Percentiles rank a stretch among this genome's conserved stretches.
These are phyloP conservation scores for Cyberlindnera petersonii DNA, from an alignment of 805 yeast genomes.

Conservation along the genomic window DNA sequence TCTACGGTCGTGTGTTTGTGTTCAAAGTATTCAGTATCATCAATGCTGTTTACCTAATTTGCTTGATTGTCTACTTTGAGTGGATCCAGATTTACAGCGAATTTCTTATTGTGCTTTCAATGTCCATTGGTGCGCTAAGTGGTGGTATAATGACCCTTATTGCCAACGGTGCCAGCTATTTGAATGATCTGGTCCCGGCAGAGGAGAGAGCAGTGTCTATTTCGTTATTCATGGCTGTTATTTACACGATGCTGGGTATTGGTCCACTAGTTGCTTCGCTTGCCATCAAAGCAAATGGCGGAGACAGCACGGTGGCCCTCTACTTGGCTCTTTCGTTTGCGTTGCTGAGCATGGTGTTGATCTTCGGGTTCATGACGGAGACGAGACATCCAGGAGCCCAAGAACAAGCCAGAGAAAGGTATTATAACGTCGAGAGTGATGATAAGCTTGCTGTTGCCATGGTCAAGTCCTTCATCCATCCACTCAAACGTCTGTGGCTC, in stretches of 20 bases:
- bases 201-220: conserved; percentile 19
- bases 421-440: not conserved
- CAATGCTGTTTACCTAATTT: conserved; percentile 12
- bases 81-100: conserved; percentile 6
- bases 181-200: conserved; percentile 19
- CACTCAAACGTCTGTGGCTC: conserved; percentile 22
- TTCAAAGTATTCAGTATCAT: conserved; percentile 18
- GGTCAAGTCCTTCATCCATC: conserved; percentile 12
- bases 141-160: conserved; percentile 27
- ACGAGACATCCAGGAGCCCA: conserved; percentile 23
- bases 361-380: conserved; percentile 11
- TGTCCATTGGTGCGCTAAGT: conserved; percentile 17
- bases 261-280: conserved; percentile 26
- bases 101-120: conserved; percentile 8
- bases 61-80: conserved; percentile 17
- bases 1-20: conserved; percentile 23
- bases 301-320: conserved; percentile 6
- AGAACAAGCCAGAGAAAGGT: conserved; percentile 12
- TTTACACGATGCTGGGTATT: conserved; percentile 21
- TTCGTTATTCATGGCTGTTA: conserved; percentile 22
- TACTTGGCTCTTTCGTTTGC: conserved; percentile 12
- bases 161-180: conserved; percentile 25
- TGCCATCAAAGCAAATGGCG: conserved; percentile 12
- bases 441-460: too few relatives aligned
- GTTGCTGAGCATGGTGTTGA: conserved; percentile 6